Percentiles rank a stretch among this genome's conserved stretches.
Evolutionary conservation across 2,329 filamentous ascomycete genomes (phyloP).

Genomic region (Trichophyton equinum): DNA sequence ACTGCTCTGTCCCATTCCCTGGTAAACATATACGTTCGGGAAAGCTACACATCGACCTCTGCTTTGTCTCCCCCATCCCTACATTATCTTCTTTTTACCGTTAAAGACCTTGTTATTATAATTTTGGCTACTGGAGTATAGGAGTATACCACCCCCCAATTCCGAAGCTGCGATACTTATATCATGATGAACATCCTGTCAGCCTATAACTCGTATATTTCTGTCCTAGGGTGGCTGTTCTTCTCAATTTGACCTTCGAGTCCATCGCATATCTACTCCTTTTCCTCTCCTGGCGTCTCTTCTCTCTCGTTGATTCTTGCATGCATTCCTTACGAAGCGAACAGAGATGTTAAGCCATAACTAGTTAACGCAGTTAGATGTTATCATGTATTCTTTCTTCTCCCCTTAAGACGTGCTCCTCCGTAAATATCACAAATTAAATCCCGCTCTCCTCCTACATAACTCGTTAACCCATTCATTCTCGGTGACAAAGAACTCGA

Average conservation of each 20-base stretch:
- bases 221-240: background rate
- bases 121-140: background rate
- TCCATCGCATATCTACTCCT: conserved; percentile 1
- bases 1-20: background rate
- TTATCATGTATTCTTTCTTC: background rate
- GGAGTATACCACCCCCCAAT: background rate
- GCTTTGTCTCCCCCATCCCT: background rate
- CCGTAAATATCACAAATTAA: background rate
- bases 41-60: background rate
- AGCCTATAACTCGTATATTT: background rate
- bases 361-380: background rate
- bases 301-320: background rate
- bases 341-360: background rate
- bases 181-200: background rate
- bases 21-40: conserved; percentile 2
- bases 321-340: background rate
- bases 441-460: background rate
- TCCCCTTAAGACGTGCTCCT: background rate
- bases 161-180: background rate
- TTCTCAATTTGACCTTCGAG: background rate
- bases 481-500: background rate
- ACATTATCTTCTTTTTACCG: background rate
- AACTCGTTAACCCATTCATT: background rate
- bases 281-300: background rate
- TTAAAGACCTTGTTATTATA: background rate